Evolutionary conservation across 305 asterid species (phyloP), one percentile per base, ranked within the genome.

Genomic region (Caryopteris hybrid): DNA sequence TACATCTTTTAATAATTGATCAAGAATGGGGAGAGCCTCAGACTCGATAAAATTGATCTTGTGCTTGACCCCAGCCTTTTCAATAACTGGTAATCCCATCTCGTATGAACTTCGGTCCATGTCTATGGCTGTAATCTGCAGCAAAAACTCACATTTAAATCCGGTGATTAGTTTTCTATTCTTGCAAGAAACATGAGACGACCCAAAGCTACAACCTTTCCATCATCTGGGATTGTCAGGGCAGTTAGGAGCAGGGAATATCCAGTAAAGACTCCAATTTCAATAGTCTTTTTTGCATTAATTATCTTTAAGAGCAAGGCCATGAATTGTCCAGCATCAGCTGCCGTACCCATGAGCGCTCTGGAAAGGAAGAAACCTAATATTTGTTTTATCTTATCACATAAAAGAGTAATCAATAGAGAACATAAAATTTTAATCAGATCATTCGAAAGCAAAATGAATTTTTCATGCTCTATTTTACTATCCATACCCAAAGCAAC

Each of bases 81-180:
- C 67, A 0, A 87, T 77, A 2, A 84, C 23, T 5, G 87, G 94
- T 72, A 82, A 58, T n/a, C 94, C 94, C 0, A 83, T 65, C 54
- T 84, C 78, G 16, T 71, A 81, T 3, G 82, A 7, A n/a, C 70
- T 71, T 20, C 78, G 65, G 38, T 84, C 23, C 5, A 62, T 47
- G 76, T 87, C 94, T 27, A 87, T 74, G 52, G 87, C 88, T 5
- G 68, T 83, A 45, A 84, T 76, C 92, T 86, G 66, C 72, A 41
- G 5, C 5, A 27, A 27, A 27, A 47, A 9, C n/a, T n/a, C 18
- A 31, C 17, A 36, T n/a, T 12, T 43, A 3, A 17, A 53, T 57
- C 9, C 1, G 14, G 31, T 18, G 22, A 67, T 8, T 7, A 39
- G 5, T 25, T 70, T 23, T 11, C 20, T 14, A 8, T 21, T 23